Evolutionary conservation across 2,329 filamentous ascomycete genomes (phyloP).

Genomic region (Stemphylium vesicarium): DNA sequence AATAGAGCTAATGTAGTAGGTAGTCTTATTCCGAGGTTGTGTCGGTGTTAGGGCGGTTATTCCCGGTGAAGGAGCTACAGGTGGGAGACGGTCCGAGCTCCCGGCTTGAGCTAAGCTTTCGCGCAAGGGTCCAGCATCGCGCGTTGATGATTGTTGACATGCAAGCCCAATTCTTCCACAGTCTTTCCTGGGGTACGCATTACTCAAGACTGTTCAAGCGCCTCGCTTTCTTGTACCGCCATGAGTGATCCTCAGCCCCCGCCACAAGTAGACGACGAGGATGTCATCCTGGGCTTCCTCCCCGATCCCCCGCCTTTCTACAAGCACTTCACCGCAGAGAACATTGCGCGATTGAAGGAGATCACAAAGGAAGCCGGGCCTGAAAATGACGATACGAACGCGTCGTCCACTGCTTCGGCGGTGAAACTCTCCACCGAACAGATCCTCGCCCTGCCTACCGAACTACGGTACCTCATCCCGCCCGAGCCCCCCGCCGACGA

Average conservation of each 20-base stretch:
- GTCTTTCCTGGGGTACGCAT: neutral
- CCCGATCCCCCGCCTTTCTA: conserved; percentile 90
- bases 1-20: neutral
- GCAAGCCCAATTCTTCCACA: neutral
- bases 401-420: conserved; percentile 3
- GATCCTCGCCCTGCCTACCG: conserved; percentile 65
- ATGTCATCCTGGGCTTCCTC: conserved; percentile 58
- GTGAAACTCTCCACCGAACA: conserved; percentile 30
- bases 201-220: neutral
- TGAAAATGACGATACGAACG: conserved; percentile 14
- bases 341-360: conserved; percentile 65
- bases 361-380: conserved; percentile 50
- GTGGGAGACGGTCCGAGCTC: neutral
- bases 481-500: conserved; percentile 74
- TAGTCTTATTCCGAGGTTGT: neutral
- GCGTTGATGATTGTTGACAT: neutral
- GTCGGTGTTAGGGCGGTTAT: neutral
- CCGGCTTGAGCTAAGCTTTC: conserved; percentile 1
- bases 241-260: conserved; percentile 28
- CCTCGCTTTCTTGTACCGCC: neutral
- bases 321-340: conserved; percentile 82
- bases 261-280: conserved; percentile 23
- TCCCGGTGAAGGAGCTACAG: neutral
- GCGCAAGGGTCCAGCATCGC: conserved; percentile 16
- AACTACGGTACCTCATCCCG: conserved; percentile 79